These are phyloP conservation scores for Dactylorhiza incarnata DNA, from an alignment of 106 monocot genomes.

Conservation along the genomic window DNA sequence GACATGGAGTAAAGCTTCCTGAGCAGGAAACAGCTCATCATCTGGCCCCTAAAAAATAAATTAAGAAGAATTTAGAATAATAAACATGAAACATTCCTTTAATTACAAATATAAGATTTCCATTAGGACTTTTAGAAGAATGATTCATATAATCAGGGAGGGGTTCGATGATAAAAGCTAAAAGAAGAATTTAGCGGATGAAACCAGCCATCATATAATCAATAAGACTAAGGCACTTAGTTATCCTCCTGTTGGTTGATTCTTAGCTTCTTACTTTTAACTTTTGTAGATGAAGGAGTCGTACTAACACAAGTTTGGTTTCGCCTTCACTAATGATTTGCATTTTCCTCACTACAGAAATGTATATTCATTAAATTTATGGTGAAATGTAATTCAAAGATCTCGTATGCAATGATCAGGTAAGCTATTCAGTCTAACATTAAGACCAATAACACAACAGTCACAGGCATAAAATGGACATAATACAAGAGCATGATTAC, in stretches of 20 bases:
- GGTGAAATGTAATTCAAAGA: background rate
- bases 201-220: background rate
- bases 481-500: background rate
- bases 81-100: background rate
- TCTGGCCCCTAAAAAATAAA: constrained; percentile 61
- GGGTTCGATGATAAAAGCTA: background rate
- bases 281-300: background rate
- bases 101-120: background rate
- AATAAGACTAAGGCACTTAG: background rate
- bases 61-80: background rate
- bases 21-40: constrained; percentile 97
- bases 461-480: background rate
- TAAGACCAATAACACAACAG: constrained; percentile 1
- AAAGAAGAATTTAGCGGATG: background rate
- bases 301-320: background rate
- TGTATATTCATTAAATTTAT: background rate
- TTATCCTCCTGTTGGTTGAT: background rate
- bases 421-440: background rate
- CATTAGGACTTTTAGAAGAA: background rate
- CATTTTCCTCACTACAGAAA: background rate
- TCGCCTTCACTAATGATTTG: background rate
- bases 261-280: background rate
- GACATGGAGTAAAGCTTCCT: constrained; percentile 93
- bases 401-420: background rate
- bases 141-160: background rate